phyloP scores from a whole-genome alignment of 345 rosid genomes.

The Eucalyptus paniculata region DNA sequence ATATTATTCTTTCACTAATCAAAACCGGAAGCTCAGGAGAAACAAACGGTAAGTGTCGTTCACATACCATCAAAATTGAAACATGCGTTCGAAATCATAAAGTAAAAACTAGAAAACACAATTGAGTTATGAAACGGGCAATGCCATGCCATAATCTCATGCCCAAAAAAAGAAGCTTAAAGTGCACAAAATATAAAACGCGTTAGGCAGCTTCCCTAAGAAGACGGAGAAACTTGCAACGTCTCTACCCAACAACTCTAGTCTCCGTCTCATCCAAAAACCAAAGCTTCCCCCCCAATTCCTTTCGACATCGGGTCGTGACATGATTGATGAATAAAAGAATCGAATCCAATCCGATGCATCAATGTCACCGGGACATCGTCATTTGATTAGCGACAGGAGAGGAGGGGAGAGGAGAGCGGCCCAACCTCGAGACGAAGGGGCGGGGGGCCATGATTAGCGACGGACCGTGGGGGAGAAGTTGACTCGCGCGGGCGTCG shows the following conservation, averaged over 20 bases:
- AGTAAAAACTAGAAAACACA: background rate
- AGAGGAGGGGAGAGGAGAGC: background rate
- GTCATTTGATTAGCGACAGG: background rate
- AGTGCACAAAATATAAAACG: background rate
- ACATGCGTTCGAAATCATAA: background rate
- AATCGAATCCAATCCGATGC: background rate
- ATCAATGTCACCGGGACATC: background rate
- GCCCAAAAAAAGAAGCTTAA: background rate
- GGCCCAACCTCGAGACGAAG: background rate
- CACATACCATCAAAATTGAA: background rate
- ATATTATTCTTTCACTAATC: background rate
- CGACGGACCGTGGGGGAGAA: background rate
- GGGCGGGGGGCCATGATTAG: background rate
- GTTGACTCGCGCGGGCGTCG: background rate
- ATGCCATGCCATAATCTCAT: background rate
- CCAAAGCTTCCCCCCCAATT: background rate
- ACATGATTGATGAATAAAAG: background rate
- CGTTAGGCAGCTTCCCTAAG: background rate
- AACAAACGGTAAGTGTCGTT: rapidly evolving
- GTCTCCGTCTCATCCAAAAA: background rate
- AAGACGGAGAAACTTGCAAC: background rate
- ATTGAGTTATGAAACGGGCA: background rate
- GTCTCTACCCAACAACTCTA: background rate
- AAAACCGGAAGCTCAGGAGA: background rate
- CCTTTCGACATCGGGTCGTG: background rate